These are phyloP conservation scores for Aureobasidium subglaciale DNA, from an alignment of 2,329 filamentous ascomycete genomes.

Conservation along the genomic window DNA sequence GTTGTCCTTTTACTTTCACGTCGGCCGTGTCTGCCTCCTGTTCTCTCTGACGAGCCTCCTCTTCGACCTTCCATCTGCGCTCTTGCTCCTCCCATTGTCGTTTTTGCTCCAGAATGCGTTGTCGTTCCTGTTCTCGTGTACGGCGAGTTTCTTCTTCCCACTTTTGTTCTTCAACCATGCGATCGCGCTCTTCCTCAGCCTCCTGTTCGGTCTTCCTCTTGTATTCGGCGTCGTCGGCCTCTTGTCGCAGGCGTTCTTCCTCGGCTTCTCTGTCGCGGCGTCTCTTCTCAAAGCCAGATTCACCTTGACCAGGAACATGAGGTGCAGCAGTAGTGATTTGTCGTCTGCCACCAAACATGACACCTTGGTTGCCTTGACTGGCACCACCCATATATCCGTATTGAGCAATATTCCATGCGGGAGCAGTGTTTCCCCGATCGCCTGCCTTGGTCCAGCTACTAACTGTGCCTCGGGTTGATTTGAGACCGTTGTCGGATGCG, in stretches of 20 bases:
- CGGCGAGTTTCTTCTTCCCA: conserved; percentile 61
- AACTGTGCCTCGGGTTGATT: conserved; percentile 47
- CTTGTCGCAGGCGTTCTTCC: conserved; percentile 44
- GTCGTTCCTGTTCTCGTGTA: conserved; percentile 51
- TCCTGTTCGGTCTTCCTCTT: conserved; percentile 47
- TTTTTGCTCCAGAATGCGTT: conserved; percentile 59
- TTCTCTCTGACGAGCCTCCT: conserved; percentile 63
- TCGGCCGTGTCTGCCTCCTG: conserved; percentile 65
- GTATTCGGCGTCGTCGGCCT: conserved; percentile 46
- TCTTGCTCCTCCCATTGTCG: conserved; percentile 73
- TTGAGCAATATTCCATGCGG: conserved; percentile 97
- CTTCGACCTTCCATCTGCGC: conserved; percentile 67
- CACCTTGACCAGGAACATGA: conserved; percentile 56
- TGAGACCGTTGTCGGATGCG: conserved; percentile 39
- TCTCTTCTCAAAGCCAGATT: conserved; percentile 76
- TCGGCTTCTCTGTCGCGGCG: conserved; percentile 50
- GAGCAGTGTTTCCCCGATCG: conserved; percentile 72
- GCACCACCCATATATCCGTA: conserved; percentile 98
- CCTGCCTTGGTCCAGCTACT: conserved; percentile 87
- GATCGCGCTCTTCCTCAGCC: conserved; percentile 57
- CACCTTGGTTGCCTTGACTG: conserved; percentile 89
- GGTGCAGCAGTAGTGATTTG: conserved; percentile 86
- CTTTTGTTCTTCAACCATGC: conserved; percentile 55
- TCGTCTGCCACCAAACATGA: conserved; percentile 81
- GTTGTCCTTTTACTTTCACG: conserved; percentile 68